phyloP scores from a whole-genome alignment of 768 basidiomycete species.

The Pulveroboletus sp. region DNA sequence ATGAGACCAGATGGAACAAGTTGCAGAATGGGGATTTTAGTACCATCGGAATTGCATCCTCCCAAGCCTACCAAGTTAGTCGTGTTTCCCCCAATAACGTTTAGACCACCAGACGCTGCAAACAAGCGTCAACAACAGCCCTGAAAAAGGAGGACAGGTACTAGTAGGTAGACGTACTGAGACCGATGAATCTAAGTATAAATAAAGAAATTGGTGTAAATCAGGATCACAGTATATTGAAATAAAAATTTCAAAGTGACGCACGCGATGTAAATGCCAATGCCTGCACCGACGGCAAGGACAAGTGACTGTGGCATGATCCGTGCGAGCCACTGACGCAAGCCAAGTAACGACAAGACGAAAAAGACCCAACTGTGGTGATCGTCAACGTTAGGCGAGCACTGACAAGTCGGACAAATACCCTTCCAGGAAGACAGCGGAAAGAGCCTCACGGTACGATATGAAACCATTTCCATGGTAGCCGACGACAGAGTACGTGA shows the following conservation, averaged over 20 bases:
- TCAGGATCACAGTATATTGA: constrained; percentile 7
- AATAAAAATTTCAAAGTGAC: constrained; percentile 25
- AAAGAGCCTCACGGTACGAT: constrained; percentile 74
- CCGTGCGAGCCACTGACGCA: constrained; percentile 87
- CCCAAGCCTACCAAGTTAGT: constrained; percentile 72
- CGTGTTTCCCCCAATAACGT: constrained; percentile 72
- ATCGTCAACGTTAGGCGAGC: background rate
- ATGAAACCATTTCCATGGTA: constrained; percentile 72
- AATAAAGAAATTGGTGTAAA: constrained; percentile 7
- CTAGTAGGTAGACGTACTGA: constrained; percentile 46
- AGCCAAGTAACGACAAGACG: constrained; percentile 71
- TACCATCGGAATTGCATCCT: constrained; percentile 60
- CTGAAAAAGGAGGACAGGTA: background rate
- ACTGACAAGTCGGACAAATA: constrained; percentile 31
- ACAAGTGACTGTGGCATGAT: constrained; percentile 88
- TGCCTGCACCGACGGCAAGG: constrained; percentile 81
- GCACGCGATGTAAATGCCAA: constrained; percentile 84
- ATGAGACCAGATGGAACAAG: constrained; percentile 1
- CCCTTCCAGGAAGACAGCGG: constrained; percentile 89
- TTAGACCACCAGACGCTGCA: constrained; percentile 62
- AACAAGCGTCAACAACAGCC: constrained; percentile 2
- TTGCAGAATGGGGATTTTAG: constrained; percentile 2
- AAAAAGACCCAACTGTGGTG: constrained; percentile 73
- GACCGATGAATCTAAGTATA: constrained; percentile 65
- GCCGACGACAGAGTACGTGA: constrained; percentile 86